Evolutionary conservation across 2,329 filamentous ascomycete species (phyloP).

Genomic region (Pyricularia grisea): DNA sequence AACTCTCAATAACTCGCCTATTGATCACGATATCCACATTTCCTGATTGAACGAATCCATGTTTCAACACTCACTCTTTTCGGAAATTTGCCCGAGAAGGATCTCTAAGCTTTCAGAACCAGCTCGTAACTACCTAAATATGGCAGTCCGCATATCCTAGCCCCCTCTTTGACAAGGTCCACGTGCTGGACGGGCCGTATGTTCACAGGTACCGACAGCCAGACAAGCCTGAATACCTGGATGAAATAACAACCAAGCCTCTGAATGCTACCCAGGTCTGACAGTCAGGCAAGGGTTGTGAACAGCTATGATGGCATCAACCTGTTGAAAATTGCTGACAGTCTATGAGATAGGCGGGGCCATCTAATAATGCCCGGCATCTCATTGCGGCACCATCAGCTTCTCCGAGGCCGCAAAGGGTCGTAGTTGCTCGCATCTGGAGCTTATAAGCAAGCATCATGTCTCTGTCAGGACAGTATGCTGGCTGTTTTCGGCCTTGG

Average conservation of each 20-base stretch:
- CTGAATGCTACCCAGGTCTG: not conserved
- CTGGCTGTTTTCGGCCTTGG: not conserved
- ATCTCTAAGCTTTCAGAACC: not conserved
- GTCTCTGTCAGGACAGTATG: not conserved
- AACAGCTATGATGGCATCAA: not conserved
- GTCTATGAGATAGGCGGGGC: not conserved
- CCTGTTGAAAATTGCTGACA: not conserved
- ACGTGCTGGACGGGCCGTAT: not conserved
- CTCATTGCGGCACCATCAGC: not conserved
- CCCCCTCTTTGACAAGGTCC: not conserved
- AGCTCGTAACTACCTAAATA: not conserved
- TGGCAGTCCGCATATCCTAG: not conserved
- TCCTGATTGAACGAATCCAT: not conserved
- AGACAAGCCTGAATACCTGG: not conserved
- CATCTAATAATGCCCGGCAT: not conserved
- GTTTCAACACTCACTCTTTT: not conserved
- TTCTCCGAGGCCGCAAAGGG: not conserved
- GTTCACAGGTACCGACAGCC: not conserved
- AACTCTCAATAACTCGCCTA: not conserved
- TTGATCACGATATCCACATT: not conserved
- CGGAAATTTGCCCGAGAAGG: not conserved
- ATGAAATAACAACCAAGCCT: not conserved
- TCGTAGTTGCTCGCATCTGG: not conserved
- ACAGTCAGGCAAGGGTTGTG: not conserved
- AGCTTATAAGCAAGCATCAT: not conserved